phyloP scores from a whole-genome alignment of 129 eudicot species.

The Arctium lappa region DNA sequence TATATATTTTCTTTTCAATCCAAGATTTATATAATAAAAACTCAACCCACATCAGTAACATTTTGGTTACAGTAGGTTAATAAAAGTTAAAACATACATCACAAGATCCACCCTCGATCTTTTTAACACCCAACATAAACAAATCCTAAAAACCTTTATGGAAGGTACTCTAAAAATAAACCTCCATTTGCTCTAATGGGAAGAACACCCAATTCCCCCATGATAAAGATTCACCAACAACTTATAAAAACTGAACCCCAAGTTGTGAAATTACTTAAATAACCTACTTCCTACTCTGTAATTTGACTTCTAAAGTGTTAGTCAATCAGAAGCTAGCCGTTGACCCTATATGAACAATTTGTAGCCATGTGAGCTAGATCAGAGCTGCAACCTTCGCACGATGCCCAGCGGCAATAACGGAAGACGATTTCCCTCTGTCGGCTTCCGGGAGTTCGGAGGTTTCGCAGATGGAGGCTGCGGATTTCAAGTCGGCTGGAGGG shows the following conservation, averaged over 20 bases:
- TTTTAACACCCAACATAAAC: conserved; percentile 7
- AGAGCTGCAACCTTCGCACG: conserved; percentile 86
- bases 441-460: conserved; percentile 54
- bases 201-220: conserved; percentile 39
- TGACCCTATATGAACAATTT: conserved; percentile 59
- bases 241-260: conserved; percentile 19
- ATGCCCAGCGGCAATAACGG: conserved; percentile 33
- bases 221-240: conserved; percentile 26
- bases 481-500: conserved; percentile 80
- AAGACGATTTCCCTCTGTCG: conserved; percentile 47
- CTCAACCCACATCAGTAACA: conserved; percentile 34
- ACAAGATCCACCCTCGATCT: conserved; percentile 25
- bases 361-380: conserved; percentile 31
- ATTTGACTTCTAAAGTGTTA: conserved; percentile 42
- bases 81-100: background rate
- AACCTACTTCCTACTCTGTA: conserved; percentile 33
- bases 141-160: conserved; percentile 28
- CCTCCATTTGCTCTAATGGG: conserved; percentile 47
- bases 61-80: conserved; percentile 38
- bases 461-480: conserved; percentile 50
- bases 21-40: conserved; percentile 1
- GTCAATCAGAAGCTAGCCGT: conserved; percentile 54
- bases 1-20: background rate
- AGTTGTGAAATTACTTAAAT: conserved; percentile 20
- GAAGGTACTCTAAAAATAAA: conserved; percentile 56